Conservation (phyloP, 495 filamentous ascomycete genomes). For the Xylaria nigripes region DNA sequence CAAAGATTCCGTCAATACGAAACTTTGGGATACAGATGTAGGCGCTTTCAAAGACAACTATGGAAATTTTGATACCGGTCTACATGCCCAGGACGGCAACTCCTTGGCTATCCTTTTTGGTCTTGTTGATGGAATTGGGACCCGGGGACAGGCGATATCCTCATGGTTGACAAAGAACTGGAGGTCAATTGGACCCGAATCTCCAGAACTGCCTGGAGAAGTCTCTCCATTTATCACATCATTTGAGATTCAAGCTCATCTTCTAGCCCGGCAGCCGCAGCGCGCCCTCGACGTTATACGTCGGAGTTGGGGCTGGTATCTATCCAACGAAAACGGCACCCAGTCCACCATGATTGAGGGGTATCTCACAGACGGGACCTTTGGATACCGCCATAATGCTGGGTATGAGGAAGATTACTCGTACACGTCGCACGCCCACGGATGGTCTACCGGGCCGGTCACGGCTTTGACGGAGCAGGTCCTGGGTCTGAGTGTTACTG, state of each 20-base stretch:
- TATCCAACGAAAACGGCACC: slow-evolving; percentile 53
- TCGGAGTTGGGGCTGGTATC: slow-evolving; percentile 55
- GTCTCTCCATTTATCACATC: slow-evolving; percentile 57
- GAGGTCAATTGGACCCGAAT: slow-evolving; percentile 47
- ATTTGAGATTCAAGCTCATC: slow-evolving; percentile 57
- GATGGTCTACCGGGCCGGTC: slow-evolving; percentile 54
- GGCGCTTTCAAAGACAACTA: slow-evolving; percentile 52
- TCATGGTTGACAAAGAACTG: slow-evolving; percentile 43
- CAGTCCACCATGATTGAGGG: slow-evolving; percentile 58
- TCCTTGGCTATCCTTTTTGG: slow-evolving; percentile 38
- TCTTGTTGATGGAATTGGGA: slow-evolving; percentile 22
- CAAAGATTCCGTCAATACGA: slow-evolving; percentile 34
- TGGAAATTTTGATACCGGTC: slow-evolving; percentile 21
- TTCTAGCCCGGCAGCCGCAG: slow-evolving; percentile 40
- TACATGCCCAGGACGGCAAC: slow-evolving; percentile 49
- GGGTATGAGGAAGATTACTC: slow-evolving; percentile 43
- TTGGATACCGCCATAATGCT: slow-evolving; percentile 50
- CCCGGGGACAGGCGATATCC: slow-evolving; percentile 34
- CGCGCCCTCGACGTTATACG: slow-evolving; percentile 54
- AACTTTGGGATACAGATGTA: slow-evolving; percentile 44
- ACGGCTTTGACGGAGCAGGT: slow-evolving; percentile 49
- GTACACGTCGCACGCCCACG: slow-evolving; percentile 51
- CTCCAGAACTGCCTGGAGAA: slow-evolving; percentile 50
- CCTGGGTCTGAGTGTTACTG: slow-evolving; percentile 47
- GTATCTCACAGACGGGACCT: slow-evolving; percentile 48